These are phyloP conservation scores for Aurantiochytrium sp. DNA, from an alignment of 108 stramenopile genomes.

Conservation along the genomic window DNA sequence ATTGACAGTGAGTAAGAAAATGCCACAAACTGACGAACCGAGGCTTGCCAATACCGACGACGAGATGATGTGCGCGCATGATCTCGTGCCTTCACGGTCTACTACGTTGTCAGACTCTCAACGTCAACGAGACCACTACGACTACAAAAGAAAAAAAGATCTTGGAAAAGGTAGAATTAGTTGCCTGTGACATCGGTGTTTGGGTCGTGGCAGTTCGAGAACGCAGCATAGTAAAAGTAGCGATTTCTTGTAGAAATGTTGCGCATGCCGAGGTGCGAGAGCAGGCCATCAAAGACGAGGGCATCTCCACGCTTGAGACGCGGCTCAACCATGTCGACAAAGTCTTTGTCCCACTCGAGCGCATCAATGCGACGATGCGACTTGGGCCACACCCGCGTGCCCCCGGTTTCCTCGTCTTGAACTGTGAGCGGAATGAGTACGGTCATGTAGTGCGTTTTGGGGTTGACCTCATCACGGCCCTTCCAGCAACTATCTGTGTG, in stretches of 20 bases:
- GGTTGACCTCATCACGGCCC: neutral
- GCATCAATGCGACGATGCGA: neutral
- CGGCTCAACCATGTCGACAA: neutral
- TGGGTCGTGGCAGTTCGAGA: slow-evolving; percentile 1
- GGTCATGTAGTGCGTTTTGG: neutral
- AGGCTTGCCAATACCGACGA: no score
- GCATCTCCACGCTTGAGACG: slow-evolving; percentile 22
- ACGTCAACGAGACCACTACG: no score
- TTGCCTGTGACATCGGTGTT: slow-evolving; percentile 16
- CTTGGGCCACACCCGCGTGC: neutral
- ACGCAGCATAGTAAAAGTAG: slow-evolving; percentile 31
- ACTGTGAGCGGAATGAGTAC: neutral
- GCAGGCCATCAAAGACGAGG: slow-evolving; percentile 21
- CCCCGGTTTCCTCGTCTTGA: neutral
- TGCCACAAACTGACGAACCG: no score
- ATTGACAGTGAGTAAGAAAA: no score
- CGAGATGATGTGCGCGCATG: no score
- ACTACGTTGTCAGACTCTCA: no score
- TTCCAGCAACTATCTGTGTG: neutral
- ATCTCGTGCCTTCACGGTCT: no score
- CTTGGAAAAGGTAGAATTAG: neutral
- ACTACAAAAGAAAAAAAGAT: no score
- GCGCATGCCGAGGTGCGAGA: slow-evolving; percentile 15
- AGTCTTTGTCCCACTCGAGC: neutral
- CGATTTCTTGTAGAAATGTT: slow-evolving; percentile 10